A percentile compares a stretch with the other conserved stretches of the same genome.
Evolutionary conservation across 2,329 filamentous ascomycete genomes (phyloP).

Genomic region (Stemphylium lycopersici): DNA sequence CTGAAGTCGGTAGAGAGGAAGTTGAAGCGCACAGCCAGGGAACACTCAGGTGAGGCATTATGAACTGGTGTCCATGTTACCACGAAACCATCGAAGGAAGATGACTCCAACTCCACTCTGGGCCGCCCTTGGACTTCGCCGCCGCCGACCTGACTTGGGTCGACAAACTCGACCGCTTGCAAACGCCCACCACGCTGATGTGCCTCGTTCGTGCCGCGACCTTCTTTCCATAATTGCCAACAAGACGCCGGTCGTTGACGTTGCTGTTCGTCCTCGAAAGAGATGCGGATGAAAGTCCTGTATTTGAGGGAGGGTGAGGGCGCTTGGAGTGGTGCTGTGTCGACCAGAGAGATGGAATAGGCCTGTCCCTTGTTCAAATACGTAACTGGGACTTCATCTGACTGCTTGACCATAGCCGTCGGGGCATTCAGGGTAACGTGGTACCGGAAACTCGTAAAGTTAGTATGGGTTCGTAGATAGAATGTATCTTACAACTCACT

Average conservation of each 20-base stretch:
- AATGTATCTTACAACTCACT: constrained; percentile 46
- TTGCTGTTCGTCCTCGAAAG: constrained; percentile 96
- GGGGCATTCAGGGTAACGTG: constrained; percentile 90
- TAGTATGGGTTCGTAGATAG: constrained; percentile 20
- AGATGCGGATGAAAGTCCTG: constrained; percentile 90
- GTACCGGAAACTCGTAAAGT: constrained; percentile 74
- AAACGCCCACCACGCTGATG: constrained; percentile 91
- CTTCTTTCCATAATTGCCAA: constrained; percentile 96
- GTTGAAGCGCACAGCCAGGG: constrained; percentile 92
- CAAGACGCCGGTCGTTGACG: constrained; percentile 79
- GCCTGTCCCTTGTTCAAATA: constrained; percentile 98
- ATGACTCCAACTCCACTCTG: constrained; percentile 58
- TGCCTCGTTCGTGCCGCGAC: constrained; percentile 91
- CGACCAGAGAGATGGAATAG: constrained; percentile 83
- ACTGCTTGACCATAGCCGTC: constrained; percentile 91
- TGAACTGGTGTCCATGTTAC: constrained; percentile 81
- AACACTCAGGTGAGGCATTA: constrained; percentile 75
- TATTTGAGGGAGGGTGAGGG: constrained; percentile 71
- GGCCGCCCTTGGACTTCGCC: constrained; percentile 57
- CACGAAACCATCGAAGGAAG: constrained; percentile 92
- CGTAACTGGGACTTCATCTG: constrained; percentile 92
- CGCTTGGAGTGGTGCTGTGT: constrained; percentile 68
- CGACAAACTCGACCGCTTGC: constrained; percentile 94
- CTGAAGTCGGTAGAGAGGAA: constrained; percentile 98
- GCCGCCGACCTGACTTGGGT: constrained; percentile 62